Percentiles rank a stretch among this genome's conserved stretches.
Evolutionary conservation across 352 stramenopile species (phyloP).

Genomic region (Globisporangium polare): DNA sequence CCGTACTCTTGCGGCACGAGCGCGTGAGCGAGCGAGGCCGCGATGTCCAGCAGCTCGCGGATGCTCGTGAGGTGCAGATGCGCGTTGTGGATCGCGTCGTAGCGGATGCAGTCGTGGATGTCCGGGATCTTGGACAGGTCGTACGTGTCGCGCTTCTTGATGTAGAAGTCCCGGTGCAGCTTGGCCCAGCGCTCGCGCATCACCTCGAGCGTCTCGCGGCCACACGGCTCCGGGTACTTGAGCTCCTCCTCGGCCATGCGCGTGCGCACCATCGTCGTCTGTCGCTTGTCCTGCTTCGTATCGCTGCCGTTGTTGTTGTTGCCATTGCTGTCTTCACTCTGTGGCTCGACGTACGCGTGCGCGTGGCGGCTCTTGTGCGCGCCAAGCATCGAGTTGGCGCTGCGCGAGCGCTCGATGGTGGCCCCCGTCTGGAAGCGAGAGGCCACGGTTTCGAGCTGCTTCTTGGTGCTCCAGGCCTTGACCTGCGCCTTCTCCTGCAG

Average conservation of each 20-base stretch:
- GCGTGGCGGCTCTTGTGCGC: constrained; percentile 38
- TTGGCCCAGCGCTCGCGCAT: constrained; percentile 92
- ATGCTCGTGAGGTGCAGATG: constrained; percentile 92
- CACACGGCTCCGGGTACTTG: constrained; percentile 78
- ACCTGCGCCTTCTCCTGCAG: constrained; percentile 76
- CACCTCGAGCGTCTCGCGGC: constrained; percentile 79
- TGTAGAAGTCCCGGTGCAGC: constrained; percentile 96
- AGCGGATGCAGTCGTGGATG: constrained; percentile 98
- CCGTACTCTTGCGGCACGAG: constrained; percentile 87
- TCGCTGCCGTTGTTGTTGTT: constrained; percentile 25
- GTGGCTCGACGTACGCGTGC: constrained; percentile 48
- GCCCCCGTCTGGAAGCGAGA: constrained; percentile 19
- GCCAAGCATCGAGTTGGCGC: constrained; percentile 51
- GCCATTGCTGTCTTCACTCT: constrained; percentile 17
- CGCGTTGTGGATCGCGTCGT: constrained; percentile 98
- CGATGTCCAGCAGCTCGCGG: constrained; percentile 93
- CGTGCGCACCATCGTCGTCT: constrained; percentile 8
- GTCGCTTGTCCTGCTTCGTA: constrained; percentile 20
- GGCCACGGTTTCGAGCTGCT: constrained; percentile 37
- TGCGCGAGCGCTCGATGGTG: constrained; percentile 58
- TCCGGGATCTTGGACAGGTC: constrained; percentile 97
- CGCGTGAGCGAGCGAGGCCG: constrained; percentile 89
- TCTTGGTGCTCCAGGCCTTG: constrained; percentile 42
- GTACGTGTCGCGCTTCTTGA: constrained; percentile 90
- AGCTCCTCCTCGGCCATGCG: constrained; percentile 50